A percentile compares a stretch with the other conserved stretches of the same genome.
Evolutionary conservation across 164 flowering plant genomes (phyloP).

Genomic region (Taxillus chinensis): DNA sequence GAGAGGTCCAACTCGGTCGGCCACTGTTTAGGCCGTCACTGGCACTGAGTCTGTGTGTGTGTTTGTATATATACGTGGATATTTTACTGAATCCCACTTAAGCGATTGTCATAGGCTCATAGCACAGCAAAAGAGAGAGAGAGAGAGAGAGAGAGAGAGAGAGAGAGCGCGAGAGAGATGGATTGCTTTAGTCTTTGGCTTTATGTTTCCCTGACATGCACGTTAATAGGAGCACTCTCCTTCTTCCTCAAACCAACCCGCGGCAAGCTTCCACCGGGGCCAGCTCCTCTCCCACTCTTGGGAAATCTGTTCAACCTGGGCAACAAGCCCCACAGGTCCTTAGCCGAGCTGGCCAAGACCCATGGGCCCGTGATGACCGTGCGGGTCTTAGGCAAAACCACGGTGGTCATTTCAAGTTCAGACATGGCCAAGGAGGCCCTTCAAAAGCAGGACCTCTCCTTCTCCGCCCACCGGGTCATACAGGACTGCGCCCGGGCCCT

Average conservation of each 20-base stretch:
- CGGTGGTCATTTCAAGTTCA: constrained; percentile 20
- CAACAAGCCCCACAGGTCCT: constrained; percentile 22
- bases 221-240: neutral
- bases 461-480: constrained; percentile 7
- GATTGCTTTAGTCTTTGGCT: neutral
- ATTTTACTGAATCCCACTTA: too few relatives aligned
- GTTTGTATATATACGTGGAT: too few relatives aligned
- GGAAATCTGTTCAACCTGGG: constrained; percentile 27
- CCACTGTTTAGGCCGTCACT: too few relatives aligned
- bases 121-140: neutral
- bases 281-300: constrained; percentile 20
- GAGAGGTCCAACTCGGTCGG: too few relatives aligned
- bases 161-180: neutral
- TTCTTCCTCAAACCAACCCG: neutral
- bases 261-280: constrained; percentile 27
- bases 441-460: constrained; percentile 14
- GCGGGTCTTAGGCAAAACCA: constrained; percentile 16
- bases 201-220: neutral
- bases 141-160: neutral
- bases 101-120: neutral
- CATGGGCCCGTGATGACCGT: constrained; percentile 27
- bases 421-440: constrained; percentile 20
- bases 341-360: constrained; percentile 18
- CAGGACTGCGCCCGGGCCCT: constrained; percentile 8
- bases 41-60: too few relatives aligned